Percentiles rank a stretch among this genome's conserved stretches.
These are phyloP conservation scores for Lasiosphaeris hirsuta DNA, from an alignment of 495 filamentous ascomycete species.

Conservation along the genomic window DNA sequence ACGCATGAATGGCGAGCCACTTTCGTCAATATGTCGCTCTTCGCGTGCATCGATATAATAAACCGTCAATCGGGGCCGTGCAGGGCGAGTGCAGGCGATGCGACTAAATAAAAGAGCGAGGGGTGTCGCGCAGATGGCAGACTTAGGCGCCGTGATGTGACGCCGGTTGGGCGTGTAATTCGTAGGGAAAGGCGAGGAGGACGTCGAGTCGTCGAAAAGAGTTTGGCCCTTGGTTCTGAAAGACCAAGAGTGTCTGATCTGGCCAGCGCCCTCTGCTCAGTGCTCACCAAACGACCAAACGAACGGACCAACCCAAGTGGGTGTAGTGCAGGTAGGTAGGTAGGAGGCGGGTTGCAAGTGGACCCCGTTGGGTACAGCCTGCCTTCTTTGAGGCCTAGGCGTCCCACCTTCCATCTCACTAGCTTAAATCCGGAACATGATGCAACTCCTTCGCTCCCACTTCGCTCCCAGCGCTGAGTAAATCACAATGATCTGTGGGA, in stretches of 20 bases:
- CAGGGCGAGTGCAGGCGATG: neutral
- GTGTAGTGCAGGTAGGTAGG: too few relatives aligned
- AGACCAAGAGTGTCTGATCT: neutral
- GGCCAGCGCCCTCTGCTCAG: neutral
- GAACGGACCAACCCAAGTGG: too few relatives aligned
- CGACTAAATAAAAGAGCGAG: neutral
- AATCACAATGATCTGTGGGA: too few relatives aligned
- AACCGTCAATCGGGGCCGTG: neutral
- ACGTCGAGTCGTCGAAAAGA: neutral
- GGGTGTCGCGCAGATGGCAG: neutral
- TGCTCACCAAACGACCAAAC: too few relatives aligned
- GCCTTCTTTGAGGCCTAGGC: too few relatives aligned
- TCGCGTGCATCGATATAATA: neutral
- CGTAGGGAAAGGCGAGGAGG: neutral
- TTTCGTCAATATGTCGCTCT: neutral
- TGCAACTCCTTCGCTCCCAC: too few relatives aligned
- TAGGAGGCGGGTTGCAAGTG: too few relatives aligned
- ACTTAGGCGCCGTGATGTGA: neutral
- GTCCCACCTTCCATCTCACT: too few relatives aligned
- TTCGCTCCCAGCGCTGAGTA: too few relatives aligned
- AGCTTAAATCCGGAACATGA: too few relatives aligned
- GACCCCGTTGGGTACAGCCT: too few relatives aligned
- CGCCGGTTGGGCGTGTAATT: neutral
- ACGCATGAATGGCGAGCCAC: constrained; percentile 22
- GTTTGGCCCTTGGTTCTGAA: neutral